These are phyloP conservation scores for Cytospora paraplurivora DNA, from an alignment of 2,329 filamentous ascomycete genomes.

Conservation along the genomic window DNA sequence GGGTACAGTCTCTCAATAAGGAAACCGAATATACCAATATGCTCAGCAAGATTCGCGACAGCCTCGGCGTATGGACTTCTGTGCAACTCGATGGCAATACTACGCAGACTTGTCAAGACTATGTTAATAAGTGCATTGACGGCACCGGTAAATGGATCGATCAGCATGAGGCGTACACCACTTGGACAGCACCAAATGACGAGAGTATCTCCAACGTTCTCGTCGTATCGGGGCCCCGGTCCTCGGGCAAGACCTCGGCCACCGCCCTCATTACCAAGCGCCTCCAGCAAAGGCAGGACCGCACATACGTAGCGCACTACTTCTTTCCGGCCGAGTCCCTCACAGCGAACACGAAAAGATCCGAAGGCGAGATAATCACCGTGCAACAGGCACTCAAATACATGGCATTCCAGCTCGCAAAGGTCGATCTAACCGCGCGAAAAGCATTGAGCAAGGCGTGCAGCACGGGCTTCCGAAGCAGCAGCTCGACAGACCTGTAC, in stretches of 20 bases:
- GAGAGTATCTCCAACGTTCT: constrained; percentile 30
- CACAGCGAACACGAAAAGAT: constrained; percentile 30
- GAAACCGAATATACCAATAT: constrained; percentile 31
- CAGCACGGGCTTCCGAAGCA: constrained; percentile 26
- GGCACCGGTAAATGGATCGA: constrained; percentile 13
- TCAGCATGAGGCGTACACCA: not conserved
- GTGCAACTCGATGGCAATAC: constrained; percentile 33
- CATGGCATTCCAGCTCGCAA: constrained; percentile 36
- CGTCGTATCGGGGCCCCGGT: constrained; percentile 30
- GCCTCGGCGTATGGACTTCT: constrained; percentile 26
- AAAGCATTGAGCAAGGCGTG: constrained; percentile 31
- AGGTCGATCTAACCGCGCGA: constrained; percentile 31
- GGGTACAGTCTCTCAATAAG: constrained; percentile 29
- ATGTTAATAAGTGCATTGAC: constrained; percentile 29
- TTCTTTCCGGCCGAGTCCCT: constrained; percentile 30
- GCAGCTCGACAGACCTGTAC: constrained; percentile 22
- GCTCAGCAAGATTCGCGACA: constrained; percentile 31
- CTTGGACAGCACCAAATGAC: constrained; percentile 15
- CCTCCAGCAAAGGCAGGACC: constrained; percentile 33
- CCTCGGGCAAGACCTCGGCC: constrained; percentile 34
- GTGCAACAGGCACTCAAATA: constrained; percentile 33
- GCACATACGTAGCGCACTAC: constrained; percentile 34
- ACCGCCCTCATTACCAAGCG: constrained; percentile 33
- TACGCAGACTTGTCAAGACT: constrained; percentile 33
- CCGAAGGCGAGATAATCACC: constrained; percentile 31